Evolutionary conservation across 192 early-diverging fungal genomes (phyloP), one percentile per base, ranked within the genome.

Genomic region (Podila horticola): DNA sequence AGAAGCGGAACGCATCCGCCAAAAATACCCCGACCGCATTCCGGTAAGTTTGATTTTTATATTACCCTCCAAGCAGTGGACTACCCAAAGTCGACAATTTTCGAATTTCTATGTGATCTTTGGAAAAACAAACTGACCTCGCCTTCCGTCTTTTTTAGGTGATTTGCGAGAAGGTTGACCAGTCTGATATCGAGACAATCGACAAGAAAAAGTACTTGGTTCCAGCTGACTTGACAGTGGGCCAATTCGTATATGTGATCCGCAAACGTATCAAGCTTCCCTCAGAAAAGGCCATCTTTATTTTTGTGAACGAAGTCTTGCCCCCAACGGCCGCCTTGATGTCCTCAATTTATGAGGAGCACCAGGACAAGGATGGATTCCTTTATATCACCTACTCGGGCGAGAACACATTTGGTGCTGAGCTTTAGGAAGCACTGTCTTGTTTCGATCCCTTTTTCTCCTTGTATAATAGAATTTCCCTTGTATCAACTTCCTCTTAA

Each of bases 161-260:
- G 55, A 95, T 95, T 75, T 94, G 93, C 76, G 98, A 99, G 82
- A 97, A 97, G 87, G 96, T 96, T 38, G 98, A 99, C 75, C 98
- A 97, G 86, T 94, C 93, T 71, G 97, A 98, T 82, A 98, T 99
- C 82, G 92, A 93, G 19, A 92, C 87, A 22, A 98, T 99, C 73
- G 98, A 99, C 88, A 99, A 99, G 93, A 99, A 98, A 76, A 99
- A 99, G 85, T 99, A 98, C 71, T 88, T 99, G 65, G 98, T 99
- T 7, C 98, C 98, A 10, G 90, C 94, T 64, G 97, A 98, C 74
- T 85, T 99, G 58, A 99, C 97, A 10, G 96, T 99, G 24, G 97
- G 96, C 33, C 97, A 99, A 84, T 98, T 98, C 79, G 97, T 98
- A 67, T 99, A 97, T 73, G 96, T 96, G 50, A 96, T 96, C 77